Evolutionary conservation across 1,284 basidiomycete species (phyloP).

Genomic region (Chalciporus sp.): DNA sequence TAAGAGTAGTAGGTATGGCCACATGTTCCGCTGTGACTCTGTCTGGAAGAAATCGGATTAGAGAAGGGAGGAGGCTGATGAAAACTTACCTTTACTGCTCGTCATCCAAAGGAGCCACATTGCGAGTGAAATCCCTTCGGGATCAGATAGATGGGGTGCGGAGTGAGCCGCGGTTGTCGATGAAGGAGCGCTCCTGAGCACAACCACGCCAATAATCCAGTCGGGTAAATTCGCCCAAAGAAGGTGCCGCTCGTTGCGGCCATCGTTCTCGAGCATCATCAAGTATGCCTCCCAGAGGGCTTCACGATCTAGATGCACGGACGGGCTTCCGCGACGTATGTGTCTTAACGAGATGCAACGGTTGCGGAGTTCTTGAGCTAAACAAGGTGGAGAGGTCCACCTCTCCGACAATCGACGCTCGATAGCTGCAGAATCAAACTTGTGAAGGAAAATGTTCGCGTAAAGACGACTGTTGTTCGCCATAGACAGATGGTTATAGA

Average conservation of each 20-base stretch:
- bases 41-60: conserved; percentile 26
- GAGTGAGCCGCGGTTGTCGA: conserved; percentile 1
- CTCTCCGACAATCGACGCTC: conserved; percentile 50
- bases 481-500: conserved; percentile 44
- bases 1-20: conserved; percentile 25
- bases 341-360: conserved; percentile 41
- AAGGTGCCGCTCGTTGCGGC: conserved; percentile 61
- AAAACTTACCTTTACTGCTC: conserved; percentile 43
- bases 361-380: conserved; percentile 43
- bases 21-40: conserved; percentile 21
- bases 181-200: conserved; percentile 14
- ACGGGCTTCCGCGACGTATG: conserved; percentile 32
- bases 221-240: conserved; percentile 41
- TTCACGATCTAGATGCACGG: conserved; percentile 28
- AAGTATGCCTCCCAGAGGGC: conserved; percentile 65
- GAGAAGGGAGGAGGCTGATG: neutral
- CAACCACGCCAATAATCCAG: conserved; percentile 29
- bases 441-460: conserved; percentile 57
- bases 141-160: conserved; percentile 25
- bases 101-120: conserved; percentile 63
- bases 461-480: conserved; percentile 53
- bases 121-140: conserved; percentile 43
- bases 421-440: conserved; percentile 62
- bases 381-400: conserved; percentile 39
- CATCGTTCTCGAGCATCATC: conserved; percentile 74